Conservation (phyloP, 75 land plant genomes). For the Ceratopteris richardii region DNA sequence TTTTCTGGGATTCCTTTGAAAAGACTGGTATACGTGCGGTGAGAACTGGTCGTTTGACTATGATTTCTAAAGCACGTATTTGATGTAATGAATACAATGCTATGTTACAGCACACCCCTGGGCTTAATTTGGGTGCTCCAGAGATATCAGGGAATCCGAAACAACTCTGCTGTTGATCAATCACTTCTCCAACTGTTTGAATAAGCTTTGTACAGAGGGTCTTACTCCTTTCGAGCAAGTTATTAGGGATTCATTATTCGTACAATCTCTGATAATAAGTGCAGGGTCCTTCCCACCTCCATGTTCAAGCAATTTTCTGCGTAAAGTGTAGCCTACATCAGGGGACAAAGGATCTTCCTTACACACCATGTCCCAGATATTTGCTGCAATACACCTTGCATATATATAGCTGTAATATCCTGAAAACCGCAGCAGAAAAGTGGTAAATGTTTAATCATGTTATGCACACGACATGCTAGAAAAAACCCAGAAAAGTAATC, state of each 20-base stretch:
- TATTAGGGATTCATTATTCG: constrained; percentile 37
- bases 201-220: constrained; percentile 39
- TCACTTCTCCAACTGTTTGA: constrained; percentile 42
- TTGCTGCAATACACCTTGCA: constrained; percentile 88
- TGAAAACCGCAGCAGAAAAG: too few species aligned
- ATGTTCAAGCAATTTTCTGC: constrained; percentile 59
- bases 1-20: too few species aligned
- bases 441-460: too few species aligned
- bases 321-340: constrained; percentile 52
- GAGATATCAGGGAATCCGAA: constrained; percentile 6
- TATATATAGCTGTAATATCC: constrained; percentile 95
- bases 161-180: constrained; percentile 11
- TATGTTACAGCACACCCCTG: too few species aligned
- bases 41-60: too few species aligned
- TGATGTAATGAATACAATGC: too few species aligned
- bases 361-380: constrained; percentile 72
- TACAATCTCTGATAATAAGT: constrained; percentile 35
- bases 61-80: too few species aligned
- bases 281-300: constrained; percentile 88
- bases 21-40: too few species aligned
- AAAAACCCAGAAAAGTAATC: too few species aligned
- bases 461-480: too few species aligned
- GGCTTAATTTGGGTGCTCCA: too few species aligned
- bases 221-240: constrained; percentile 31
- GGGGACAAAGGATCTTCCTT: constrained; percentile 64